Base-by-base conservation (phyloP, 75 land plant species). In the Gnetum montanum region DNA sequence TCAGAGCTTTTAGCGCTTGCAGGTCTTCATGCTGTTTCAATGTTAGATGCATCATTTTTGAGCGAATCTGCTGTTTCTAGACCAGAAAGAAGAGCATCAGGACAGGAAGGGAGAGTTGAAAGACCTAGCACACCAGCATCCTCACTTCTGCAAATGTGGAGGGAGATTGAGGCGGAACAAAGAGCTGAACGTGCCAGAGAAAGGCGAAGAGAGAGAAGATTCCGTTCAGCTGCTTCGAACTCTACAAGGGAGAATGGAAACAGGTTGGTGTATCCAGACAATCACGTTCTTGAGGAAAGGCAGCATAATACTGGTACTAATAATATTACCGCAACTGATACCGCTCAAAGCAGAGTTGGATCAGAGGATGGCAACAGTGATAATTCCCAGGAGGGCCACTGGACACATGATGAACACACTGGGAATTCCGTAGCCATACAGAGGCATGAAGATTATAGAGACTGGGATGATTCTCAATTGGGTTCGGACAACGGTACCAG, bases 11-110 rank as follows among this genome's bases (percentile, higher is more conserved):
- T 92, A 65, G 93, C 94, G 2, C 81, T 92, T 24, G 85, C 94
- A 2, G 77, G 94, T 8, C 56, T 81, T 46, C 97, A 92, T 45
- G 67, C 97, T 0, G 94, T 92, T 6, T 92, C 97, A 0, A 92
- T 73, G 77, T 77, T 92, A 20, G 97, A 88, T 59, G 79, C 89
- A 0, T 92, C 97, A 1, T 92, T 92, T 37, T 68, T 92, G 52
- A 61, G 75, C 58, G 86, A 81, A 63, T 65, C 93, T 2, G 63
- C 68, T 26, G 60, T 82, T 12, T 60, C 73, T 3, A 65, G 76
- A 33, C 60, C 78, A 22, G 69, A 52, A 71, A 63, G 55, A 53
- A 35, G 76, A 58, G 58, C 46, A n/a, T n/a, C n/a, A n/a, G n/a
- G n/a, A n/a, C n/a, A n/a, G n/a, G n/a, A n/a, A n/a, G 48, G 74